Evolutionary conservation across 139 green algal genomes (phyloP), one percentile per base, ranked within the genome.

Genomic region (Trebouxia sp.): DNA sequence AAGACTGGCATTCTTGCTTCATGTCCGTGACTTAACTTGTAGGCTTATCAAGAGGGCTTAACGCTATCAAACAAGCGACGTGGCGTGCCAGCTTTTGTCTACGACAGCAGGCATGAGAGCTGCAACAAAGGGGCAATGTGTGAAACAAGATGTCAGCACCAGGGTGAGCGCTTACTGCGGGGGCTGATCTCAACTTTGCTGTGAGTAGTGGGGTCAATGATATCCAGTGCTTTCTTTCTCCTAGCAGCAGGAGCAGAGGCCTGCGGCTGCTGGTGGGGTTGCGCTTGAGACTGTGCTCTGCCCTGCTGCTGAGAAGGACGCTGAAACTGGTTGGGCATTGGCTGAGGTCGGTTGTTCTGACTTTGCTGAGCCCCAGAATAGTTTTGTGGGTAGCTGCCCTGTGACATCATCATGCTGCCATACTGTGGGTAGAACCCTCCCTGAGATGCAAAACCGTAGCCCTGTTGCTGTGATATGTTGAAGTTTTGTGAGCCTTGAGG

Each of bases 191-290:
- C 47, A 6, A 53, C 35, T 45, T 15, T 45, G n/a, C 37, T 43
- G 15, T 72, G 62, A 0, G 62, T 72, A 35, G 62, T 37, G 15
- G 62, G 62, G 15, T 72, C 62, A 72, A 72, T 42, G 35, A 72
- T 72, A 35, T 26, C 62, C 35, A 72, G 32, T 45, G 62, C 32
- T 43, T 72, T 72, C 5, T 72, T 72, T 35, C 30, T 72, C 35
- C 32, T 72, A 3, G 43, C 9, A 12, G 62, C 10, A 12, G 62
- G 62, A 72, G 62, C 62, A 30, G 32, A 17, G 14, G 32, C 62
- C 42, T 14, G 26, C 6, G 62, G 62, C 15, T 24, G 62, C 35
- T 45, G 32, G 20, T 72, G 62, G 24, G 32, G 32, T 35, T 72
- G 62, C 15, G 32, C 12, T 43, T 39, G 62, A 45, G 62, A 17